A percentile compares a stretch with the other conserved stretches of the same genome.
Conservation (phyloP, 2,329 filamentous ascomycete species). For the Trichoderma afroharzianum region DNA sequence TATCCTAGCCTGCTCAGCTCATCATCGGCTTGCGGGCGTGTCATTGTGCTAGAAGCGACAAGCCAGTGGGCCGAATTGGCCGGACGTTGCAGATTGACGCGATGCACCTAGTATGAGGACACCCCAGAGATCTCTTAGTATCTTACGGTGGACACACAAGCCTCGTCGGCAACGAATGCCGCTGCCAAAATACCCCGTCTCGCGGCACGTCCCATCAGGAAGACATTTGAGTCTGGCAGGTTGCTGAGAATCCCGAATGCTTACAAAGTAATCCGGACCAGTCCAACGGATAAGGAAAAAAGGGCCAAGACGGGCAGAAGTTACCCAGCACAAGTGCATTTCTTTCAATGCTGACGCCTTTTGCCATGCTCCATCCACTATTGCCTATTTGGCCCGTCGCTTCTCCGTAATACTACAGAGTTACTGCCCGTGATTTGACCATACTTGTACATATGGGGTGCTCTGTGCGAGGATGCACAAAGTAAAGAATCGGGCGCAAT, state of each 20-base stretch:
- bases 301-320: neutral
- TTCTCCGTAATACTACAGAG: neutral
- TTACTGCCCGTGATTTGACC: slow-evolving; percentile 5
- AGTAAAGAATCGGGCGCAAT: slow-evolving; percentile 12
- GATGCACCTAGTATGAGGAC: slow-evolving; percentile 6
- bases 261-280: neutral
- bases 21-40: slow-evolving; percentile 16
- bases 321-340: neutral
- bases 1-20: neutral
- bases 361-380: neutral
- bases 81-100: slow-evolving; percentile 15
- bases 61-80: slow-evolving; percentile 2
- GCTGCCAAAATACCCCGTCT: slow-evolving; percentile 15
- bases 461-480: slow-evolving; percentile 13
- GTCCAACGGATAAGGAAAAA: neutral
- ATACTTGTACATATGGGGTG: slow-evolving; percentile 12
- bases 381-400: neutral
- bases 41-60: slow-evolving; percentile 12
- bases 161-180: slow-evolving; percentile 10
- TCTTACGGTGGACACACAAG: slow-evolving; percentile 1
- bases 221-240: neutral
- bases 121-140: slow-evolving; percentile 13
- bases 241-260: neutral
- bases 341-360: neutral
- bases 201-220: slow-evolving; percentile 5